Percentiles rank a stretch among this genome's conserved stretches.
phyloP scores from a whole-genome alignment of 2,329 filamentous ascomycete genomes.

The Pseudomassariella vexata region DNA sequence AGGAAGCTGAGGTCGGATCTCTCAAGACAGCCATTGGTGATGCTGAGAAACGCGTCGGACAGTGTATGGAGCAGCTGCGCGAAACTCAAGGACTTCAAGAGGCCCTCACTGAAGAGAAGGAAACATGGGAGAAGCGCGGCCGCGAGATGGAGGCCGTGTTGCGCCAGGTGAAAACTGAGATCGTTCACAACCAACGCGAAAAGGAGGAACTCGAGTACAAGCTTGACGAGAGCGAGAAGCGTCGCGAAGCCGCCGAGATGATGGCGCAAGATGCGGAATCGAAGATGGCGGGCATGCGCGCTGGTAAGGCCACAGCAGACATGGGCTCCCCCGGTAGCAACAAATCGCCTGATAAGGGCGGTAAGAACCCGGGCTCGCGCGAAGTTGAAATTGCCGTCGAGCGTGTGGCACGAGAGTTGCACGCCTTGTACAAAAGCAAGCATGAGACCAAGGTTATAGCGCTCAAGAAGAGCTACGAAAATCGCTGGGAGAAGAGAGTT shows the following conservation, averaged over 20 bases:
- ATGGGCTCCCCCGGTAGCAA: slow-evolving; percentile 11
- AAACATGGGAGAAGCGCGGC: slow-evolving; percentile 77
- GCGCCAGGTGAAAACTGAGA: slow-evolving; percentile 74
- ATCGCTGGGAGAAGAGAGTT: slow-evolving; percentile 83
- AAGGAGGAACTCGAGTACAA: slow-evolving; percentile 71
- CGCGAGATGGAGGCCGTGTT: slow-evolving; percentile 81
- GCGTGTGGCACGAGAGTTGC: slow-evolving; percentile 88
- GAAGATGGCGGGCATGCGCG: slow-evolving; percentile 68
- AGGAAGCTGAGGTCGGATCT: slow-evolving; percentile 84
- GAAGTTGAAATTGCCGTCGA: slow-evolving; percentile 84
- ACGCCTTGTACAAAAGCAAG: slow-evolving; percentile 91
- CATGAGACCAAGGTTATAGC: slow-evolving; percentile 94
- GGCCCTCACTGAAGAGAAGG: slow-evolving; percentile 67
- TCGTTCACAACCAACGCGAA: slow-evolving; percentile 72
- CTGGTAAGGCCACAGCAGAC: slow-evolving; percentile 46
- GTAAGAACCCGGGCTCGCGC: slow-evolving; percentile 28
- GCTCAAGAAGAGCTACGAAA: slow-evolving; percentile 79
- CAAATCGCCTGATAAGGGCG: slow-evolving; percentile 31
- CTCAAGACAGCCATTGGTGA: slow-evolving; percentile 84
- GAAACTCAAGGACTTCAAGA: slow-evolving; percentile 70
- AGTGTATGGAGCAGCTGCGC: slow-evolving; percentile 75
- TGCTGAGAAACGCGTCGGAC: slow-evolving; percentile 85
- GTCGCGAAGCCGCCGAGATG: slow-evolving; percentile 67
- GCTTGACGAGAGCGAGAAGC: slow-evolving; percentile 70
- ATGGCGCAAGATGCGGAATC: slow-evolving; percentile 71